Percentiles rank a stretch among this genome's conserved stretches.
These are phyloP conservation scores for Syzygium grande DNA, from an alignment of 345 rosid genomes.

Conservation along the genomic window DNA sequence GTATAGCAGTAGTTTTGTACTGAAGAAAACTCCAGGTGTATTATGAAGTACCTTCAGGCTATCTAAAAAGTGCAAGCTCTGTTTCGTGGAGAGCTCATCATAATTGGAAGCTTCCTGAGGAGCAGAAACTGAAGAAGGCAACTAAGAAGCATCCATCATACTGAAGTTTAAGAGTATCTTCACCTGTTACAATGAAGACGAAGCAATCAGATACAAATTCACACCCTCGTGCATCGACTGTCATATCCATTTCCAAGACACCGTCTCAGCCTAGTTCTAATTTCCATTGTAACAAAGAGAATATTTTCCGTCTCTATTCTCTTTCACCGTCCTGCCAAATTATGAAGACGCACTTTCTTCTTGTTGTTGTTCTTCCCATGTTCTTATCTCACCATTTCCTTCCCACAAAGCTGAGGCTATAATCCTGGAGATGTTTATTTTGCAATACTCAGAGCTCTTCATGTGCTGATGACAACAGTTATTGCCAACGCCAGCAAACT, in stretches of 20 bases:
- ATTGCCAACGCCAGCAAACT: no score
- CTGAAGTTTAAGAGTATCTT: background rate
- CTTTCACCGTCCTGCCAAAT: no score
- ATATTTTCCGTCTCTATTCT: no score
- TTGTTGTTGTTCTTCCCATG: no score
- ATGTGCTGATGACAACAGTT: no score
- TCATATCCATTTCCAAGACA: background rate
- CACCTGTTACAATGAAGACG: background rate
- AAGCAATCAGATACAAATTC: background rate
- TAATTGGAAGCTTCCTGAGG: conserved; percentile 38
- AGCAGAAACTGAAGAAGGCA: conserved; percentile 14
- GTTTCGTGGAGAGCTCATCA: conserved; percentile 67
- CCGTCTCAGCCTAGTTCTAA: no score
- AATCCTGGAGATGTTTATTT: no score
- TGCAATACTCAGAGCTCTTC: no score
- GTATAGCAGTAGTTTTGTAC: background rate
- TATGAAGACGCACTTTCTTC: no score
- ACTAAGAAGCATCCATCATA: background rate
- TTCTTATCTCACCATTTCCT: no score
- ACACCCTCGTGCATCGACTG: background rate
- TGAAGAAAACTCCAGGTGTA: background rate
- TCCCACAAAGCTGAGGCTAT: no score
- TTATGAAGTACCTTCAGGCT: conserved; percentile 38
- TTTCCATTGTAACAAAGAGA: no score
- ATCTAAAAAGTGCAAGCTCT: conserved; percentile 55